Base-by-base conservation (phyloP, 495 filamentous ascomycete genomes). In the Xylaria nigripes region DNA sequence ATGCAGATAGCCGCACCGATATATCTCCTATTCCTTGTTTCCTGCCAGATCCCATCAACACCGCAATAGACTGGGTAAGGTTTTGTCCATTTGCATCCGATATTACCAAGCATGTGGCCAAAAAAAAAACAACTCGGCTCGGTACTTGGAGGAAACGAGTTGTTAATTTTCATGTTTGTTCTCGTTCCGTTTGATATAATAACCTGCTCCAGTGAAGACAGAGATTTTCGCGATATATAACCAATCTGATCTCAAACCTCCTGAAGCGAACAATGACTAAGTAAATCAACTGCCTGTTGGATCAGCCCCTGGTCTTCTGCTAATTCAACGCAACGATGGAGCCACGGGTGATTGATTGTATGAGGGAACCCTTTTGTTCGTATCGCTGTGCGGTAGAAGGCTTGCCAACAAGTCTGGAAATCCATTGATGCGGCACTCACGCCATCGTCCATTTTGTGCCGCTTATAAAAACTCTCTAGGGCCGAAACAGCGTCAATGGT, bases 401-500 rank as follows among this genome's bases (percentile, higher is more conserved):
- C 3, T 16, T 34, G 21, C 62, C 62, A 65, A 15, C 56, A 36
- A 3, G 34, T 45, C 41, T 65, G 50, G 15, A 65, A 65, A 15
- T 61, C 50, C 24, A 42, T 19, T 16, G 48, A 32, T 51, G 61
- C 55, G 41, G 58, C 47, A 25, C 54, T 38, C 18, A 59, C 57
- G 5, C 51, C 59, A 9, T 22, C 29, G 19, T 42, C 53, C 2
- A 48, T 54, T 21, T 58, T 51, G 19, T 58, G 62, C 23, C 54
- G 48, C 8, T 47, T 55, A 40, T 54, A 57, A 46, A 62, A 65
- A n/a, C 44, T 62, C 32, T 60, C 57, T 15, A 65, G 44, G 3
- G 62, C 62, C 16, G 59, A 65, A 21, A 65, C 59, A 10, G 62
- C 62, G 18, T 65, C 62, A 1, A 65, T 41, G 3, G 62, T 65